Conservation (phyloP, 2,329 filamentous ascomycete species). For the Cladophialophora carrionii region DNA sequence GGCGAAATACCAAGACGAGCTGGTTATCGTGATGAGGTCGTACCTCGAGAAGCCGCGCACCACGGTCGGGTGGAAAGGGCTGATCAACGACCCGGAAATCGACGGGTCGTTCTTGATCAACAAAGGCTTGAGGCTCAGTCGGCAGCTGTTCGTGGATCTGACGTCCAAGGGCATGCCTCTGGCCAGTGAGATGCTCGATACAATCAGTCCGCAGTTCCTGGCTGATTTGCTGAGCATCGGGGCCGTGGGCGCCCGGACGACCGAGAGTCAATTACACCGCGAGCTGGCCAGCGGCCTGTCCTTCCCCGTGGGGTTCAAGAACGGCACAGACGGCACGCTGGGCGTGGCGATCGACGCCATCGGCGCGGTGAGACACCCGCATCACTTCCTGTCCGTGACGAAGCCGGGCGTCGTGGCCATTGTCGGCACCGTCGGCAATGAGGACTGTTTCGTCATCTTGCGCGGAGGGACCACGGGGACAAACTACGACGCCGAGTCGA, state of each 20-base stretch:
- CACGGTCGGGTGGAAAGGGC: constrained; percentile 97
- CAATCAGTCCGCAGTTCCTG: constrained; percentile 96
- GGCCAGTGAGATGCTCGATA: constrained; percentile 97
- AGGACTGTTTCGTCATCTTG: constrained; percentile 96
- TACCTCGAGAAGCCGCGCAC: constrained; percentile 99
- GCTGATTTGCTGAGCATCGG: constrained; percentile 94
- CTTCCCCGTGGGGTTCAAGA: constrained; percentile 99
- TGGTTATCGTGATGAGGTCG: constrained; percentile 94
- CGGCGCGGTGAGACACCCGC: constrained; percentile 66
- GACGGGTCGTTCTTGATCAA: constrained; percentile 98
- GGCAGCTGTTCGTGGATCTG: constrained; percentile 90
- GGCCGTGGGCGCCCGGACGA: constrained; percentile 93
- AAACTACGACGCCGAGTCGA: constrained; percentile 87
- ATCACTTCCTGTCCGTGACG: constrained; percentile 98
- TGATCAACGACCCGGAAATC: constrained; percentile 99
- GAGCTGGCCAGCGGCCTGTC: constrained; percentile 93
- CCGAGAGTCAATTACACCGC: constrained; percentile 93
- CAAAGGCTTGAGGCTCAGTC: constrained; percentile 90
- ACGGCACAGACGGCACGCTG: constrained; percentile 91
- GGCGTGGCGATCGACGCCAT: constrained; percentile 94
- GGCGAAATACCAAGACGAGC: constrained; percentile 77
- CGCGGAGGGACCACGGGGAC: constrained; percentile 88
- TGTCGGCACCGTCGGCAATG: constrained; percentile 88
- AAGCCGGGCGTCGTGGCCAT: constrained; percentile 94
- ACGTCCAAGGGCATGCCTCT: constrained; percentile 89